Base-by-base conservation (phyloP, 1,139 yeast species). In the Protomyces lactucae-debilis region DNA sequence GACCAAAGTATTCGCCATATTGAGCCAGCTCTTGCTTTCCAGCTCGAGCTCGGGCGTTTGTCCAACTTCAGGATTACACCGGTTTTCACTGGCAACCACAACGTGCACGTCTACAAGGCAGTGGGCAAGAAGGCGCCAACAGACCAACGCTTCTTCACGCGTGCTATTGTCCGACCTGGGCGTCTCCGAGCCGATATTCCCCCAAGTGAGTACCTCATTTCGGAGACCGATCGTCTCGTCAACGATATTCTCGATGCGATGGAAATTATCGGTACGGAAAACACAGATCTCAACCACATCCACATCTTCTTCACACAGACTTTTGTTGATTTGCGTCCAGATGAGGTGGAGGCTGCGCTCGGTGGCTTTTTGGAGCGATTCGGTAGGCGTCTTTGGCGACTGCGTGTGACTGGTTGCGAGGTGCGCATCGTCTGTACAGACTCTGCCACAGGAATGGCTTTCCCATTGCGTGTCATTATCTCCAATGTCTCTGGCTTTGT, bases 11-110 rank as follows among this genome's bases (percentile, higher is more conserved):
- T 93, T 75, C 92, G 99, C 80, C 97, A 93, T 75, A 90, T 93
- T 73, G 99, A 93, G 77, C 99, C 99, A 39, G 97, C 99, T 55
- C 82, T 93, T 73, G 99, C 99, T 65, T 93, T 86, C 87, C 99
- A 93, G 80, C 83, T 93, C 72, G 99, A 93, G 78, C 82, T 93
- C 71, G 95, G 91, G 73, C 86, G 98, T 79, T 82, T 93, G 77
- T 89, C 95, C 59, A 95, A 93, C 80, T 93, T 93, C 78, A 86
- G 89, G 77, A 90, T 93, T 77, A 90, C 87, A 75, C 98, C 97
- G 59, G 89, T 93, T 66, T 89, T 90, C 80, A 90, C 97, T 67
- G 97, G 92, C 76, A 93, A 95, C 82, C 87, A 98, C 80, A 92
- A 93, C 78, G 89, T 93, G 70, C 99, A 93, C 74, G 97, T 93